Conservation (phyloP, 2,329 filamentous ascomycete genomes). For the Fusarium succisae region DNA sequence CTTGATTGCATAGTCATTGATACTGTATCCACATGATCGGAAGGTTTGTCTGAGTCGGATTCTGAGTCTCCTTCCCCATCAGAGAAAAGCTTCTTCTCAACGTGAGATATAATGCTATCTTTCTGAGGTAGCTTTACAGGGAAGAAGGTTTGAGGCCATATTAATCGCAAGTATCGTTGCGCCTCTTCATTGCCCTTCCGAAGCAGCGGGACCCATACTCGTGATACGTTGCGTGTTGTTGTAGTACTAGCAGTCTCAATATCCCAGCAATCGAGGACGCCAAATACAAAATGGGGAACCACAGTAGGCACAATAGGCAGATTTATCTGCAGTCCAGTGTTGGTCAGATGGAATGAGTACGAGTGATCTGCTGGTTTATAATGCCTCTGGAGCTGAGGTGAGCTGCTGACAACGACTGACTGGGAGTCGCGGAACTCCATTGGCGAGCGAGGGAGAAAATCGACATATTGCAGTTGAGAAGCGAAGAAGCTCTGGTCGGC, state of each 20-base stretch:
- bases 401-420: rapidly evolving
- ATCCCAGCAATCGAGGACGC: not conserved
- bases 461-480: not conserved
- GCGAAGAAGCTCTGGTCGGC: not conserved
- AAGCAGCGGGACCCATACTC: not conserved
- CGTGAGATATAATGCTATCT: not conserved
- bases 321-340: not conserved
- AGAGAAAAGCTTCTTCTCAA: not conserved
- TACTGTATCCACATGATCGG: not conserved
- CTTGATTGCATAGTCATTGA: not conserved
- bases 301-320: not conserved
- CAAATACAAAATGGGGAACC: not conserved
- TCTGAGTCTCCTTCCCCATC: too few relatives aligned
- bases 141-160: not conserved
- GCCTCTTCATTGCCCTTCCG: not conserved
- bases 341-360: not conserved
- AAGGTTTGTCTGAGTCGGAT: not conserved
- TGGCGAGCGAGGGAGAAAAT: not conserved
- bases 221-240: not conserved
- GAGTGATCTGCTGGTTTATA: not conserved
- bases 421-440: not conserved
- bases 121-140: not conserved
- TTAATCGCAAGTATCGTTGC: not conserved
- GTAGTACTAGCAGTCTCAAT: not conserved
- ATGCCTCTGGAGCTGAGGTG: not conserved